phyloP scores from a whole-genome alignment of 2,329 filamentous ascomycete genomes.

The Shiraia bambusicola region DNA sequence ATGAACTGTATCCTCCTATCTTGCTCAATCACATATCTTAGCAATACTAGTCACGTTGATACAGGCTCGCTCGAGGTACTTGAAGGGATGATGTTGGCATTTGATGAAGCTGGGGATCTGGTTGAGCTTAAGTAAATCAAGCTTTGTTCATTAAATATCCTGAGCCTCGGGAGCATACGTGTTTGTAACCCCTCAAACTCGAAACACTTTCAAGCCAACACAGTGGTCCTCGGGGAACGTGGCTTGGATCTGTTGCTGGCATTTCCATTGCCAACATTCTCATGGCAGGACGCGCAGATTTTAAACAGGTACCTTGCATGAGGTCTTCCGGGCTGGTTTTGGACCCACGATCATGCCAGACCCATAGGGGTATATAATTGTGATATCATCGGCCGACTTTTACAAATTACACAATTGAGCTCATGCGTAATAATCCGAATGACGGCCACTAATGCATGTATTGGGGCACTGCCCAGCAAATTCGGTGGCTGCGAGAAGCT shows the following conservation, averaged over 20 bases:
- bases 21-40: too few relatives aligned
- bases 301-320: conserved; percentile 58
- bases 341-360: conserved; percentile 53
- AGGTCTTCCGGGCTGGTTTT: conserved; percentile 52
- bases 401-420: conserved; percentile 20
- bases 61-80: too few relatives aligned
- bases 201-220: conserved; percentile 55
- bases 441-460: background rate
- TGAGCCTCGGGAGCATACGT: too few relatives aligned
- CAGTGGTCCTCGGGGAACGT: conserved; percentile 58
- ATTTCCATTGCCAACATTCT: conserved; percentile 52
- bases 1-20: too few relatives aligned
- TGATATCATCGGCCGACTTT: too few relatives aligned
- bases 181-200: conserved; percentile 57
- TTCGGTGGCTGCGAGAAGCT: background rate
- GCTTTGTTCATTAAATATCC: too few relatives aligned
- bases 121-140: too few relatives aligned
- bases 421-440: too few relatives aligned
- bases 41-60: too few relatives aligned
- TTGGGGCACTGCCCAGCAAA: background rate
- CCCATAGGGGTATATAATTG: too few relatives aligned
- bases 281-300: conserved; percentile 56
- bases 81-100: too few relatives aligned
- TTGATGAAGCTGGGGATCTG: too few relatives aligned
- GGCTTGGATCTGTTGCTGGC: conserved; percentile 50